Base-by-base conservation (phyloP, 202 grass and related monocot species). In the Digitaria exilis region DNA sequence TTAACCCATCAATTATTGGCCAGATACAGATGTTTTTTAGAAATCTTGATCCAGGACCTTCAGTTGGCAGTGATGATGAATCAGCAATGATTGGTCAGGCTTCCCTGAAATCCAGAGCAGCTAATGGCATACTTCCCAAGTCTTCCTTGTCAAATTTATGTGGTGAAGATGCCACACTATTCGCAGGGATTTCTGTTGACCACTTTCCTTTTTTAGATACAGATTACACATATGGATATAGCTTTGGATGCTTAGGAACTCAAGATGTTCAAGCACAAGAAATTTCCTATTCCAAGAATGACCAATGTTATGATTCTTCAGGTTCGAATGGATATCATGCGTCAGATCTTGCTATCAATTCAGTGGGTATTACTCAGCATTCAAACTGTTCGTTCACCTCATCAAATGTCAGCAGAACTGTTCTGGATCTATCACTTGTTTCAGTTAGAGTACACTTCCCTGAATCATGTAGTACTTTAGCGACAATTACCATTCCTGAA, bases 401-500 rank as follows among this genome's bases (percentile, higher is more conserved):
- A 68, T 80, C 59, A 31, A 75, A 84, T 76, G 55, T 32, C 71
- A 89, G 80, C 24, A 54, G 82, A 48, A 87, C 89, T 35, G 54
- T 66, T 79, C 29, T 98, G 65, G 71, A 95, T 78, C 50, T 93
- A 24, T 90, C 89, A 67, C 77, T 93, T 69, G 79, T 93, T 78
- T 87, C 85, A 59, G 61, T 94, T 75, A 89, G 82, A 69, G 79
- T 56, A 77, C 85, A 92, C 88, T 98, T 98, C 60, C 89, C 94
- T 75, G 96, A 98, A 79, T 90, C 84, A 30, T 90, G 87, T 83
- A 80, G 87, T 55, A 87, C 90, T 90, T 88, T 98, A 84, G 90
- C 68, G 74, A 95, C 67, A 65, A 79, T 92, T 54, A 83, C 76
- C 48, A 43, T 95, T 84, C 90, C 87, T 49, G 83, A 90, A 79